phyloP scores from a whole-genome alignment of 2,329 filamentous ascomycete species.

The Phyllosticta capitalensis region DNA sequence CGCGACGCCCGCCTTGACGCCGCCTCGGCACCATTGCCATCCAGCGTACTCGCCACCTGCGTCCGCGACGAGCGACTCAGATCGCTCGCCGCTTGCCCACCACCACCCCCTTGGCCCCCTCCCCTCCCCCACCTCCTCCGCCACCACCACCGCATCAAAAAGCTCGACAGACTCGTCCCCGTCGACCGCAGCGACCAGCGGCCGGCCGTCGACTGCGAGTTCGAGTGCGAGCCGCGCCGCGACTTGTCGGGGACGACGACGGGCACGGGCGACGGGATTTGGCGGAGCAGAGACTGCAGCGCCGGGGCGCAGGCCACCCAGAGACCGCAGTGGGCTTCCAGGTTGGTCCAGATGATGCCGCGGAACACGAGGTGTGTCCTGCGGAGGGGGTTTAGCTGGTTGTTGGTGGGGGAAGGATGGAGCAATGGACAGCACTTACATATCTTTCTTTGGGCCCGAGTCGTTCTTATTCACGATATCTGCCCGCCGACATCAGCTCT shows the following conservation, averaged over 20 bases:
- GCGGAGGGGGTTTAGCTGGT: too few relatives aligned
- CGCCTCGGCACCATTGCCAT: background rate
- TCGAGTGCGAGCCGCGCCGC: background rate
- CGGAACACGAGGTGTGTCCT: slow-evolving; percentile 29
- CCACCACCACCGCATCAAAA: background rate
- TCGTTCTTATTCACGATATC: background rate
- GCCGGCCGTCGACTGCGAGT: background rate
- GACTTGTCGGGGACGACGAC: background rate
- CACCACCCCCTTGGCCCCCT: too few relatives aligned
- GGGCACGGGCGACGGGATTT: slow-evolving; percentile 18
- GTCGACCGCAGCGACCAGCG: background rate
- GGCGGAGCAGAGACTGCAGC: slow-evolving; percentile 31
- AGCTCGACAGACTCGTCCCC: background rate
- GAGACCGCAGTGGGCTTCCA: slow-evolving; percentile 35
- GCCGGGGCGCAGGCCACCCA: slow-evolving; percentile 36
- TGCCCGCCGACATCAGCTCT: background rate
- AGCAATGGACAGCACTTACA: background rate
- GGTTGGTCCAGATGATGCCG: slow-evolving; percentile 32
- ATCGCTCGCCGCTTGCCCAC: background rate
- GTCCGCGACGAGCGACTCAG: background rate
- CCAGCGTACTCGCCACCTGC: background rate
- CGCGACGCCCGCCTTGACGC: too few relatives aligned
- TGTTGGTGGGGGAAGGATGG: too few relatives aligned
- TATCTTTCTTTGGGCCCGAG: too few relatives aligned
- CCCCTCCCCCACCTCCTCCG: background rate